Evolutionary conservation across 176 grass and related monocot species (phyloP).

Genomic region (Phoenix dactylifera): DNA sequence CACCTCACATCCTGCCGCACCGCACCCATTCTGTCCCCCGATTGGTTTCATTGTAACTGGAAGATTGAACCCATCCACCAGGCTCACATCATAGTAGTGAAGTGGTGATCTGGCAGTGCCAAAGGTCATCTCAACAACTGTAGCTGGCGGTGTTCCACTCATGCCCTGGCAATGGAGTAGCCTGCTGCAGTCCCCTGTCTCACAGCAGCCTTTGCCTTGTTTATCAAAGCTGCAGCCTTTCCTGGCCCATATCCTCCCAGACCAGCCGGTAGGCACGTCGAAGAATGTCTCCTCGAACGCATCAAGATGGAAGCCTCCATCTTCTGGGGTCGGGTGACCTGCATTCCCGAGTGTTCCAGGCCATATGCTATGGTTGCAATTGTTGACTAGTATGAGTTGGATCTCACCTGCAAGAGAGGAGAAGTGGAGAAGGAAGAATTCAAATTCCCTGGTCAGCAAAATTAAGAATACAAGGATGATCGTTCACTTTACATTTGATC

Average conservation of each 20-base stretch:
- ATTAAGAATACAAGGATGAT: no score
- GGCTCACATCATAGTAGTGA: conserved; percentile 68
- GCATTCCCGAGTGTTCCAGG: conserved; percentile 55
- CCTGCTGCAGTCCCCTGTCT: conserved; percentile 30
- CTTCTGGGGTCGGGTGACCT: conserved; percentile 51
- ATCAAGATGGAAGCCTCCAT: conserved; percentile 65
- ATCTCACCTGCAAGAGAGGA: conserved; percentile 20
- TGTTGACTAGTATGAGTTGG: conserved; percentile 93
- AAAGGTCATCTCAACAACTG: conserved; percentile 78
- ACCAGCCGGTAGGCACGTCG: conserved; percentile 60
- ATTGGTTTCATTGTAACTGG: conserved; percentile 61
- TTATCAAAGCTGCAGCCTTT: conserved; percentile 68
- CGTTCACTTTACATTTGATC: neutral
- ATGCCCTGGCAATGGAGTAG: conserved; percentile 22
- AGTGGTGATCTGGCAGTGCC: conserved; percentile 38
- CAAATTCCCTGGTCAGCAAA: neutral
- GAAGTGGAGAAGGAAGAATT: neutral
- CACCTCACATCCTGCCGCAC: conserved; percentile 46
- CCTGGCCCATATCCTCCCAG: conserved; percentile 63
- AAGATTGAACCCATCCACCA: conserved; percentile 83
- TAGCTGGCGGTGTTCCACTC: conserved; percentile 15
- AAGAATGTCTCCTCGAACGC: conserved; percentile 49
- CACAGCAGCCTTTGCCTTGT: conserved; percentile 27
- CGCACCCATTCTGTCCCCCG: conserved; percentile 59
- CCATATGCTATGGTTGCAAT: conserved; percentile 78